These are phyloP conservation scores for Lactarius hatsudake DNA, from an alignment of 768 basidiomycete species.

Conservation along the genomic window DNA sequence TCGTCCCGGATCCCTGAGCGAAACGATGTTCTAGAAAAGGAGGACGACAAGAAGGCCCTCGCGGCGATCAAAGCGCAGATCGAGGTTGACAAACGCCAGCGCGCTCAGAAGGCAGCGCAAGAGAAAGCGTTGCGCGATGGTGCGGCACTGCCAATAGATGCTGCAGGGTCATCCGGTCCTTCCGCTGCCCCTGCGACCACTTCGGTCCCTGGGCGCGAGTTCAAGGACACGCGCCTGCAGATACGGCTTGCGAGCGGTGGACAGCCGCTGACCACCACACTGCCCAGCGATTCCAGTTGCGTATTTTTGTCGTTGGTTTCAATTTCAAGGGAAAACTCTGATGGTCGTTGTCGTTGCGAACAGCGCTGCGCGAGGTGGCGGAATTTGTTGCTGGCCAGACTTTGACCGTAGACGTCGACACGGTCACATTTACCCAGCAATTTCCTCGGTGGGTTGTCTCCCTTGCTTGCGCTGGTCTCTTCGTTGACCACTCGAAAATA, in stretches of 20 bases:
- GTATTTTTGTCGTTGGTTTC: constrained; percentile 32
- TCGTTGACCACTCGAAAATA: background rate
- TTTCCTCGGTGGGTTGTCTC: constrained; percentile 70
- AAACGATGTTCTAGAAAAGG: constrained; percentile 59
- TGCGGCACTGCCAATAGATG: constrained; percentile 35
- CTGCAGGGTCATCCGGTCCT: constrained; percentile 37
- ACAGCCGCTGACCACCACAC: constrained; percentile 73
- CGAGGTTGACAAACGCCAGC: constrained; percentile 86
- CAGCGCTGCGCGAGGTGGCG: constrained; percentile 82
- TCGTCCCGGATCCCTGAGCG: too few species aligned
- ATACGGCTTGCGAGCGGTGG: constrained; percentile 83
- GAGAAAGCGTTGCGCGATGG: constrained; percentile 94
- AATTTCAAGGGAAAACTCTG: constrained; percentile 8
- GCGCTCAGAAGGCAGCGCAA: constrained; percentile 82
- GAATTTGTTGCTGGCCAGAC: constrained; percentile 82
- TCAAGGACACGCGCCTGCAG: constrained; percentile 85
- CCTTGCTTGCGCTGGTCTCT: background rate
- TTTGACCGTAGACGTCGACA: constrained; percentile 67
- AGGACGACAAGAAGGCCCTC: constrained; percentile 81
- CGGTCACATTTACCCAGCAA: constrained; percentile 71
- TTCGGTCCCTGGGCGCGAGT: constrained; percentile 62
- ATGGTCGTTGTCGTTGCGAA: background rate
- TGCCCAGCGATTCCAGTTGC: constrained; percentile 74
- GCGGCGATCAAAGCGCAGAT: constrained; percentile 92
- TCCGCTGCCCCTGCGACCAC: constrained; percentile 39